phyloP scores from a whole-genome alignment of 805 yeast species.

The Hagleromyces aurorensis region DNA sequence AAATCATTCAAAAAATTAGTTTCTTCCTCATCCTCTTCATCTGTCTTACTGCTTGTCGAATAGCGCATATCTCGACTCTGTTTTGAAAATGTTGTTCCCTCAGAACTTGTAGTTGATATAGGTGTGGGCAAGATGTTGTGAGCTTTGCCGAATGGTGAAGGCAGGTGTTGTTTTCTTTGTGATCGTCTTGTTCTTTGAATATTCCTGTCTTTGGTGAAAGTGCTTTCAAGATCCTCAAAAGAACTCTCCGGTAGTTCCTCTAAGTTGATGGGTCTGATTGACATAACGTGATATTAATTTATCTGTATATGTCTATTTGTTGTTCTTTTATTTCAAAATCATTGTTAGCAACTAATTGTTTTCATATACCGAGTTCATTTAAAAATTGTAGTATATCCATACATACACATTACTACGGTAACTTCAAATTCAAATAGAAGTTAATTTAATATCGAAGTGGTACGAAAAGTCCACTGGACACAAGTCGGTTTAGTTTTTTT shows the following conservation, averaged over 20 bases:
- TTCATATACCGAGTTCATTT: too few species aligned
- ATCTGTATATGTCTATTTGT: too few species aligned
- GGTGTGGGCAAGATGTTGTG: constrained; percentile 14
- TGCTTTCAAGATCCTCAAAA: constrained; percentile 28
- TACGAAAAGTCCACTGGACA: too few species aligned
- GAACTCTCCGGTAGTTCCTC: constrained; percentile 25
- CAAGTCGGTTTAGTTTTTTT: too few species aligned
- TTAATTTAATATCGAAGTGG: too few species aligned
- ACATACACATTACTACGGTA: too few species aligned
- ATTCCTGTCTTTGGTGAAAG: constrained; percentile 12
- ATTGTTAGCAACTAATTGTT: too few species aligned
- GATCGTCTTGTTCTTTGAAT: constrained; percentile 3
- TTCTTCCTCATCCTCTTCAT: constrained; percentile 18
- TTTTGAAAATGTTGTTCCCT: constrained; percentile 25
- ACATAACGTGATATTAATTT: constrained; percentile 11
- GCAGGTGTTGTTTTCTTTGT: constrained; percentile 2
- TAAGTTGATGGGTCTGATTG: constrained; percentile 14
- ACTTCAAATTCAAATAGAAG: too few species aligned
- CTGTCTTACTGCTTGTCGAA: constrained; percentile 11
- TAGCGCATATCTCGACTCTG: constrained; percentile 8
- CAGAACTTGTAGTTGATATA: constrained; percentile 25
- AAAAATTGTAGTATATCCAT: too few species aligned
- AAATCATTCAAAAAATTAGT: constrained; percentile 24
- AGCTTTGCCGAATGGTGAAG: constrained; percentile 7
- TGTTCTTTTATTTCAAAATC: too few species aligned